Conservation (phyloP, 805 yeast species). For the Starmera caribaea region DNA sequence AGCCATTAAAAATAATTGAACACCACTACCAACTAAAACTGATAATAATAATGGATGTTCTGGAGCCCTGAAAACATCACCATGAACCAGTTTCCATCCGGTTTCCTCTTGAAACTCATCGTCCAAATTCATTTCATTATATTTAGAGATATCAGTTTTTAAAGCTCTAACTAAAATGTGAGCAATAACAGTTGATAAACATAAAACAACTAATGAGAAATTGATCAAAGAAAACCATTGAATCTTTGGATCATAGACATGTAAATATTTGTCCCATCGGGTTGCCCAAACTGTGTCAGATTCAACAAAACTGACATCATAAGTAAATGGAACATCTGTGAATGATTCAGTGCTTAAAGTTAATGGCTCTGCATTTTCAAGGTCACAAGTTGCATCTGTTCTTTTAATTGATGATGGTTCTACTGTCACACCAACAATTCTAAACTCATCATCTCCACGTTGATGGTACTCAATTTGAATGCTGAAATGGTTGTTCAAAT, state of each 20-base stretch:
- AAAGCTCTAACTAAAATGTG: constrained; percentile 74
- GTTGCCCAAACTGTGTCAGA: constrained; percentile 90
- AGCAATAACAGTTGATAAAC: constrained; percentile 67
- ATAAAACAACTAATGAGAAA: constrained; percentile 71
- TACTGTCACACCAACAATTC: constrained; percentile 88
- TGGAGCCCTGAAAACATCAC: constrained; percentile 91
- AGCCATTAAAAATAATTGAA: constrained; percentile 73
- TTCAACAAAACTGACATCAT: constrained; percentile 64
- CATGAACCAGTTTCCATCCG: constrained; percentile 96
- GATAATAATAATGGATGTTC: constrained; percentile 59
- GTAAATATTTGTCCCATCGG: constrained; percentile 95
- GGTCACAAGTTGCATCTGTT: constrained; percentile 25
- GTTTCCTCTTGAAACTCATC: constrained; percentile 85
- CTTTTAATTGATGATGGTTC: constrained; percentile 52
- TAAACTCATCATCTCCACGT: constrained; percentile 52
- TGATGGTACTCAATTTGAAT: constrained; percentile 76
- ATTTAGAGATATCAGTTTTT: constrained; percentile 75
- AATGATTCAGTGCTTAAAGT: constrained; percentile 38
- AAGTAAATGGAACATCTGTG: constrained; percentile 66
- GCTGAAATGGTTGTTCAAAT: constrained; percentile 73
- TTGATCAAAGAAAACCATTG: constrained; percentile 94
- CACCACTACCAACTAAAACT: constrained; percentile 79
- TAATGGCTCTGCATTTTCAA: constrained; percentile 30
- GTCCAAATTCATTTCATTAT: constrained; percentile 82
- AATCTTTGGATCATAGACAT: constrained; percentile 83